Evolutionary conservation across 441 rosid species (phyloP).

Genomic region (Populus hybrid): DNA sequence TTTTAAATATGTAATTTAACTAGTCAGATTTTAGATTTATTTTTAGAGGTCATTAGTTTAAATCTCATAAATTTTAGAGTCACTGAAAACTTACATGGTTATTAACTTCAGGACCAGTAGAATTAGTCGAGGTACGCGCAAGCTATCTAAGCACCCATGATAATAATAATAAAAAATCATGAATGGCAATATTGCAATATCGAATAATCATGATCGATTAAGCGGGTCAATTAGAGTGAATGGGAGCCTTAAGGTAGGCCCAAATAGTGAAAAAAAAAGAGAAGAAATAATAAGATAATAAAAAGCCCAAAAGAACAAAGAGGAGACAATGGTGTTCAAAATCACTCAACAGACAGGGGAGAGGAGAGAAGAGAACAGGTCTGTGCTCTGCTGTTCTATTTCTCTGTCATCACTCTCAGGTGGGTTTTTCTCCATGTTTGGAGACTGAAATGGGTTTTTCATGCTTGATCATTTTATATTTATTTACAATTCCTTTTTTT

Average conservation of each 20-base stretch:
- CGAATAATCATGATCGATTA: no score
- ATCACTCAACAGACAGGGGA: neutral
- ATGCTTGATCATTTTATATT: neutral
- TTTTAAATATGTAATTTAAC: no score
- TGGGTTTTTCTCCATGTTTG: neutral
- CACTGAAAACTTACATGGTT: no score
- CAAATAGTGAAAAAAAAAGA: neutral
- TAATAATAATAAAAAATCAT: no score
- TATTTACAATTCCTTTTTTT: neutral
- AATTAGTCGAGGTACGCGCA: no score
- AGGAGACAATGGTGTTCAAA: neutral
- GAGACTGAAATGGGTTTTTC: neutral
- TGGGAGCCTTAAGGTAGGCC: neutral
- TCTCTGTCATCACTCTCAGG: neutral
- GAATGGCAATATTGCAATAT: no score
- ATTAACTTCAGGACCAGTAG: no score
- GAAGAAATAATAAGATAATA: neutral
- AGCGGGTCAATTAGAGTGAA: no score
- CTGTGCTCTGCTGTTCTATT: neutral
- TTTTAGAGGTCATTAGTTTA: no score
- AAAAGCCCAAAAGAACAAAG: neutral
- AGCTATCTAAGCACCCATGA: rapidly evolving
- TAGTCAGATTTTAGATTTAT: no score
- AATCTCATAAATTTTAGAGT: no score
- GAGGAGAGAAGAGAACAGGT: neutral